Evolutionary conservation across 805 yeast species (phyloP).

Genomic region (Starmerella floricola): DNA sequence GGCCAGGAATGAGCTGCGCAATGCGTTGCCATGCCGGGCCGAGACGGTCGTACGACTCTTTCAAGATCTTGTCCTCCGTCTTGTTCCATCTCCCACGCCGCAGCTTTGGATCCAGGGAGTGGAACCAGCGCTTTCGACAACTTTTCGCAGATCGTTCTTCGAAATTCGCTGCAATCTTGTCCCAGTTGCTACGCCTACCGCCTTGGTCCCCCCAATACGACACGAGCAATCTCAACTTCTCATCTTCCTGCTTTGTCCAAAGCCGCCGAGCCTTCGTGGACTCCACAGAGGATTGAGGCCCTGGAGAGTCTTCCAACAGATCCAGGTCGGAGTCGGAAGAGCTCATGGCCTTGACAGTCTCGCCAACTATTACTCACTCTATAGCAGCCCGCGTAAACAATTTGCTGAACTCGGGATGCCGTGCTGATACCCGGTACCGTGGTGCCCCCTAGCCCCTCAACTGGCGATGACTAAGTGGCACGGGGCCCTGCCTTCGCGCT

Average conservation of each 20-base stretch:
- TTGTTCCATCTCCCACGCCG: slow-evolving; percentile 79
- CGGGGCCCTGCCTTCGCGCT: no score
- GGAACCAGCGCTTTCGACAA: slow-evolving; percentile 78
- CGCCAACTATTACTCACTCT: background rate
- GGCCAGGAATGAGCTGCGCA: slow-evolving; percentile 59
- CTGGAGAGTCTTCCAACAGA: background rate
- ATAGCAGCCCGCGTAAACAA: background rate
- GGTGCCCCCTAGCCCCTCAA: no score
- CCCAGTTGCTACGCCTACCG: slow-evolving; percentile 36
- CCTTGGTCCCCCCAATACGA: slow-evolving; percentile 36
- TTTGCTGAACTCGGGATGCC: no score
- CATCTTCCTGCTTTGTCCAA: slow-evolving; percentile 73
- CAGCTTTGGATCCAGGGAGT: slow-evolving; percentile 70
- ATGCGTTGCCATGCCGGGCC: slow-evolving; percentile 86
- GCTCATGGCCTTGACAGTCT: slow-evolving; percentile 1
- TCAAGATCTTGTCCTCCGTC: slow-evolving; percentile 58
- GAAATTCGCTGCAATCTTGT: slow-evolving; percentile 30
- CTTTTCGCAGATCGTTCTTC: slow-evolving; percentile 56
- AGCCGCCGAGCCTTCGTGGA: slow-evolving; percentile 21
- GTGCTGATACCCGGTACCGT: no score
- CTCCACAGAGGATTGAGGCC: background rate
- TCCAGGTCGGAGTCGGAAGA: slow-evolving; percentile 9
- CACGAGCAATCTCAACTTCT: slow-evolving; percentile 34
- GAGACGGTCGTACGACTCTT: slow-evolving; percentile 49
- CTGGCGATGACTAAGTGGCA: no score